These are phyloP conservation scores for Naganishia sp. DNA, from an alignment of 1,284 basidiomycete genomes.

Conservation along the genomic window DNA sequence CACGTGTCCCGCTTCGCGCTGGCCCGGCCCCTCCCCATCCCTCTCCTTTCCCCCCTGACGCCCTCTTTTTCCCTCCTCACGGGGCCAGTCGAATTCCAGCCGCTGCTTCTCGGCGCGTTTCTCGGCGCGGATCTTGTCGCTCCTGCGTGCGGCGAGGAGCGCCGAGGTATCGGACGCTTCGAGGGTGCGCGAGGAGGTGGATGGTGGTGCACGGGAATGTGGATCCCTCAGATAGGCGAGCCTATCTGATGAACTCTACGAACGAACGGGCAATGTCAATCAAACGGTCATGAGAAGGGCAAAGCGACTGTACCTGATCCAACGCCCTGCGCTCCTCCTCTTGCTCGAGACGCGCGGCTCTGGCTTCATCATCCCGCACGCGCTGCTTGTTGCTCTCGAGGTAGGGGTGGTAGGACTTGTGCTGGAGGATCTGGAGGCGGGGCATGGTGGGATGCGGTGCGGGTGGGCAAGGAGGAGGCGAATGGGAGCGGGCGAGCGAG, in stretches of 20 bases:
- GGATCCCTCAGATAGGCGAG: conserved; percentile 43
- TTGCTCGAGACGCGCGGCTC: conserved; percentile 45
- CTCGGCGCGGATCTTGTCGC: conserved; percentile 35
- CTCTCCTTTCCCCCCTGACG: conserved; percentile 11
- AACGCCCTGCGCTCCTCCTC: conserved; percentile 43
- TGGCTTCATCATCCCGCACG: conserved; percentile 54
- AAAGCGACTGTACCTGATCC: conserved; percentile 32
- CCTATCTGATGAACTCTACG: conserved; percentile 41
- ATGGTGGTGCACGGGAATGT: conserved; percentile 15
- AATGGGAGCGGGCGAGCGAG: neutral
- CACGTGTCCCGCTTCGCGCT: conserved; percentile 45
- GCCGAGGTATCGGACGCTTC: conserved; percentile 25
- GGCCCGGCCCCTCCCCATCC: conserved; percentile 28
- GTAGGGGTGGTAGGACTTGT: conserved; percentile 56
- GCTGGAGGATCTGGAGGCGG: conserved; percentile 38
- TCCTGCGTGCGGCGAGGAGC: conserved; percentile 43
- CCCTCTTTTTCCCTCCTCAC: conserved; percentile 35
- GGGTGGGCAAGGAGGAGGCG: neutral
- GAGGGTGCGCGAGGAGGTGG: conserved; percentile 26
- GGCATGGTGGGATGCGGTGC: conserved; percentile 14
- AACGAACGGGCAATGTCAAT: neutral
- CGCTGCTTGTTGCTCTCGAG: conserved; percentile 55
- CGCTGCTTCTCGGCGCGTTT: conserved; percentile 35
- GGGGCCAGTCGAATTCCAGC: conserved; percentile 15
- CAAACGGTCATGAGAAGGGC: neutral